Conservation (phyloP, 2,329 filamentous ascomycete species). For the Pseudocercospora musae region DNA sequence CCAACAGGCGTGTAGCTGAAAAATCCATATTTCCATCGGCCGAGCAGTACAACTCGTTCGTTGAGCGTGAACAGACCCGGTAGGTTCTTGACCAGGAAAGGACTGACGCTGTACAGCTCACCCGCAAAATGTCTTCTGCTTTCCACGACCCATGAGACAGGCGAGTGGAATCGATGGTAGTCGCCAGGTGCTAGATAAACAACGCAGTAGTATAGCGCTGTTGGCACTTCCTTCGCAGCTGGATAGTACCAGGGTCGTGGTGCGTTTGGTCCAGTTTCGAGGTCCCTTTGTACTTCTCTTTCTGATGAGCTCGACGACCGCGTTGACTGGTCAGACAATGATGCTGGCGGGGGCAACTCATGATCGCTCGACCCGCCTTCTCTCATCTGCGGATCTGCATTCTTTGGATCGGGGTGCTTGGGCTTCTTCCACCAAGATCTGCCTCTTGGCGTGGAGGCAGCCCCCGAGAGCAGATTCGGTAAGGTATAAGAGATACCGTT, state of each 20-base stretch:
- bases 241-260: slow-evolving; percentile 53
- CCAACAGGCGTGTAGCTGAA: slow-evolving; percentile 95
- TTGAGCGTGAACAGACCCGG: slow-evolving; percentile 95
- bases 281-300: slow-evolving; percentile 76
- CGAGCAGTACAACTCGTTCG: slow-evolving; percentile 88
- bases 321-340: slow-evolving; percentile 64
- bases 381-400: slow-evolving; percentile 15
- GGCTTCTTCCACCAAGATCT: slow-evolving; percentile 29
- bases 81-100: slow-evolving; percentile 87
- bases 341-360: slow-evolving; percentile 7
- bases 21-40: slow-evolving; percentile 95
- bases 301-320: slow-evolving; percentile 67
- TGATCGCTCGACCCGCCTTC: slow-evolving; percentile 12
- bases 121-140: slow-evolving; percentile 94
- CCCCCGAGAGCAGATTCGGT: slow-evolving; percentile 80
- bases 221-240: slow-evolving; percentile 42
- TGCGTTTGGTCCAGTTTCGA: slow-evolving; percentile 62
- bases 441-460: slow-evolving; percentile 16
- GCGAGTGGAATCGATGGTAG: slow-evolving; percentile 97
- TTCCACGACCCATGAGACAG: slow-evolving; percentile 91
- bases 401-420: slow-evolving; percentile 26
- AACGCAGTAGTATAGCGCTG: slow-evolving; percentile 85
- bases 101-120: slow-evolving; percentile 90
- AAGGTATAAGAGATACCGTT: slow-evolving; percentile 96
- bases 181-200: slow-evolving; percentile 96